Base-by-base conservation (phyloP, 2,329 filamentous ascomycete species). In the Exophiala oligosperma region DNA sequence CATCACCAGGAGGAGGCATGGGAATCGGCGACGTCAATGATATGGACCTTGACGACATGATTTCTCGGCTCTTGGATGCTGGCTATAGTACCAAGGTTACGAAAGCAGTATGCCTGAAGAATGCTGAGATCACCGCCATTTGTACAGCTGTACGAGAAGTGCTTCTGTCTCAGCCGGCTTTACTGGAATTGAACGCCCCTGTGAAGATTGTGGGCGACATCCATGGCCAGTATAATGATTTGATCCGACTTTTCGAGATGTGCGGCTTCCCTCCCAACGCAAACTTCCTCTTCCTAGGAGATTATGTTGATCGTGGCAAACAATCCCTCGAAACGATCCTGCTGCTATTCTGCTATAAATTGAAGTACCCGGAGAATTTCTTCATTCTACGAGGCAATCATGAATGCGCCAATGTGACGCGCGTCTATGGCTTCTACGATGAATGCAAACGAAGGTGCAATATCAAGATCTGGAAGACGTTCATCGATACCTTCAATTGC, bases 141-240 rank as follows among this genome's bases (percentile, higher is more conserved):
- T 99, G 94, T 73, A 86, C 89, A 62, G 90, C 91, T 56, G 92
- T 90, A 2, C 85, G 92, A 57, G 94, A 99, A 74, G 83, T 93
- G 8, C 90, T 99, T 64, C 79, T 99, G 6, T 92, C 89, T 4
- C 94, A 99, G 71, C 94, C 94, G 3, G 92, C 94, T 1, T 80
- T 99, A 24, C 77, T 99, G 56, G 94, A 99, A 75, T 83, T 99
- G 47, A 89, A 93, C 63, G 91, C 94, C 3, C 93, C 94, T 0
- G 94, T 99, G 70, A 99, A 99, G 78, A 95, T 99, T 69, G 94
- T 97, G 28, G 93, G 93, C 51, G 93, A 97, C 72, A 91, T 97
- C 12, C 93, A 97, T 72, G 93, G 93, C 51, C 93, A 97, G 74
- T 97, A 96, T 73, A 96, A 92, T 9, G 93, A 97, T 74, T 79